phyloP scores from a whole-genome alignment of 371 early-diverging fungal species.

The Vairimorpha necatrix region DNA sequence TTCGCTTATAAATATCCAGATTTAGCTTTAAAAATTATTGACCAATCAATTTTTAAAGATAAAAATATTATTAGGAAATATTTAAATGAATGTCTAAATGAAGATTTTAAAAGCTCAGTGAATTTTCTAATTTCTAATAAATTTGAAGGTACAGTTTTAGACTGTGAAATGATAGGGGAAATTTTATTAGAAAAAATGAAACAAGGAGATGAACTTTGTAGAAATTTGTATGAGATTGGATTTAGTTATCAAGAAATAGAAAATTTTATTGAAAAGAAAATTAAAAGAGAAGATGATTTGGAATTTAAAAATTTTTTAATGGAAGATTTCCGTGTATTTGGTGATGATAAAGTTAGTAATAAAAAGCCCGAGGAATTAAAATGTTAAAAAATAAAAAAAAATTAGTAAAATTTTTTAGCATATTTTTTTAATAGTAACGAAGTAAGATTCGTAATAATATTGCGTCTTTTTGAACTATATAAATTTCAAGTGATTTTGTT shows the following conservation, averaged over 20 bases:
- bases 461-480: too few species aligned
- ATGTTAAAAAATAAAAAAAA: conserved; percentile 21
- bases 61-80: conserved; percentile 38
- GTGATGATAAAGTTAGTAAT: conserved; percentile 1
- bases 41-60: conserved; percentile 30
- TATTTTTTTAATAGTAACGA: background rate
- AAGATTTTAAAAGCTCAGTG: conserved; percentile 12
- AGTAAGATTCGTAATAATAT: too few species aligned
- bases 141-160: conserved; percentile 10
- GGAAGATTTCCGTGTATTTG: conserved; percentile 8
- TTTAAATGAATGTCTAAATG: conserved; percentile 11
- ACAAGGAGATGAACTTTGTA: background rate
- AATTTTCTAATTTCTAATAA: conserved; percentile 18
- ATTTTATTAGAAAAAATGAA: conserved; percentile 28
- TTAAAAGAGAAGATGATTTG: conserved; percentile 20
- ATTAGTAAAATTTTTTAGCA: conserved; percentile 9
- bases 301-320: conserved; percentile 23
- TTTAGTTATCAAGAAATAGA: conserved; percentile 22
- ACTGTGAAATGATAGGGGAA: conserved; percentile 28
- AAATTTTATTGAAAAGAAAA: conserved; percentile 32
- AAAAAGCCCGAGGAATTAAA: conserved; percentile 12
- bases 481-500: background rate
- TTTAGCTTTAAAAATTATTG: conserved; percentile 46
- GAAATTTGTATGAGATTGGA: conserved; percentile 1
- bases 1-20: conserved; percentile 51